Conservation (phyloP, 2,329 filamentous ascomycete genomes). For the Aschersonia sp. region DNA sequence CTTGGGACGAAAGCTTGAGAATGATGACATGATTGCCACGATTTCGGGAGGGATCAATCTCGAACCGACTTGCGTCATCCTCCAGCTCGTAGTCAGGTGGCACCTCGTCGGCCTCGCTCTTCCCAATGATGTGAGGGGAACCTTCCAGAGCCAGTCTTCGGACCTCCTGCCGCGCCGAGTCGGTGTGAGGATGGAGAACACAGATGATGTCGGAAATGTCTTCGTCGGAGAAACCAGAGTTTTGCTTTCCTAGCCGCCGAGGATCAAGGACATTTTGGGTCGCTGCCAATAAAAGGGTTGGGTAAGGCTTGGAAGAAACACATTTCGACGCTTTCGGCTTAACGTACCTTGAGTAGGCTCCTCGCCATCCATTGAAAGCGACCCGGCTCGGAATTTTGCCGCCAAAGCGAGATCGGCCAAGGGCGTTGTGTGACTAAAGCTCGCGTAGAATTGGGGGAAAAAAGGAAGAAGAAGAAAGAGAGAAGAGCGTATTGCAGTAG, state of each 20-base stretch:
- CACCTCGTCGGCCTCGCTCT: constrained; percentile 32
- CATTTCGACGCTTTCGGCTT: too few species aligned
- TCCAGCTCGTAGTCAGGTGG: constrained; percentile 35
- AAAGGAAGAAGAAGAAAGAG: too few species aligned
- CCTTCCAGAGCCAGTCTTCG: constrained; percentile 30
- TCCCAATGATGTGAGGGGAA: constrained; percentile 34
- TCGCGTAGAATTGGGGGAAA: too few species aligned
- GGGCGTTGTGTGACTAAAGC: too few species aligned
- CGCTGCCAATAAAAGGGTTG: constrained; percentile 3
- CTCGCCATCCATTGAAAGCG: constrained; percentile 27
- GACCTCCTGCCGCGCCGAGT: constrained; percentile 59
- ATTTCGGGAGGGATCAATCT: constrained; percentile 23
- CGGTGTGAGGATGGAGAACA: constrained; percentile 67
- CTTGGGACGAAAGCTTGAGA: constrained; percentile 58
- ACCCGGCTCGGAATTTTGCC: constrained; percentile 7
- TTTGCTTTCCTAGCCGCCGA: constrained; percentile 61
- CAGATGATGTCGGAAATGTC: constrained; percentile 84
- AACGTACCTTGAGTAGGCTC: constrained; percentile 26
- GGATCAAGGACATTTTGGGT: constrained; percentile 51
- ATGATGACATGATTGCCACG: constrained; percentile 55
- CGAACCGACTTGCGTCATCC: constrained; percentile 33
- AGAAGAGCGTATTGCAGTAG: too few species aligned
- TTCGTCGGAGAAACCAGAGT: constrained; percentile 67
- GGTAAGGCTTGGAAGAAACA: neutral
- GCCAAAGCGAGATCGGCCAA: neutral